Evolutionary conservation across 2,329 filamentous ascomycete genomes (phyloP).

Genomic region (Trichoderma arundinaceum): DNA sequence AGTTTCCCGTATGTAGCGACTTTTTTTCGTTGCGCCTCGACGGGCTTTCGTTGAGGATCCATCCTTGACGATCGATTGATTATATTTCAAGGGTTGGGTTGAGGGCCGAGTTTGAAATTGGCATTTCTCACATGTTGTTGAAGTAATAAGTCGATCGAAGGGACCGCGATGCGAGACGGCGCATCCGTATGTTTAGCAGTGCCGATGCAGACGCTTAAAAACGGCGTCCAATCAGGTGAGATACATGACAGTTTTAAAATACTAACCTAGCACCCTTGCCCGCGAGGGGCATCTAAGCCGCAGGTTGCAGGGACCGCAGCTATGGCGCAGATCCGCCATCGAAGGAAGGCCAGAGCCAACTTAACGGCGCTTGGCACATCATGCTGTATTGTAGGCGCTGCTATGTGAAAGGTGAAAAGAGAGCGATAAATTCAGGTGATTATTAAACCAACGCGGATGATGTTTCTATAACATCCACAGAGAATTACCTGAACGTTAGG

Average conservation of each 20-base stretch:
- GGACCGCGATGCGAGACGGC: slow-evolving; percentile 21
- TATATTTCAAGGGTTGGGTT: not conserved
- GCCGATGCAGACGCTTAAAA: slow-evolving; percentile 20
- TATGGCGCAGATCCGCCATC: not conserved
- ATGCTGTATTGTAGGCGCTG: no score
- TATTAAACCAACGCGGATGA: no score
- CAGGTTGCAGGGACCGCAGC: not conserved
- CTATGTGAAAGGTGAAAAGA: no score
- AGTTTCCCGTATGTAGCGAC: slow-evolving; percentile 24
- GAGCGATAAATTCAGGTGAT: no score
- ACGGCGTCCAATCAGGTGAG: slow-evolving; percentile 23
- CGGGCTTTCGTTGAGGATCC: slow-evolving; percentile 7
- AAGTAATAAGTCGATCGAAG: not conserved
- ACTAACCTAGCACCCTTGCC: not conserved
- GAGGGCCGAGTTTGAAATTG: not conserved
- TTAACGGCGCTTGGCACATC: not conserved
- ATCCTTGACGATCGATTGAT: not conserved
- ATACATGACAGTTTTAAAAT: slow-evolving; percentile 27
- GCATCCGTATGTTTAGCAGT: slow-evolving; percentile 1
- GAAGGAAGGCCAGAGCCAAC: no score
- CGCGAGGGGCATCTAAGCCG: slow-evolving; percentile 13
- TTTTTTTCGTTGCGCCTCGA: slow-evolving; percentile 14
- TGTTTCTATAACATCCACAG: no score
- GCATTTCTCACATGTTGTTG: slow-evolving; percentile 16
- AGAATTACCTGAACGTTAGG: no score